Evolutionary conservation across 2,329 filamentous ascomycete species (phyloP).

Genomic region (Botrytis elliptica): DNA sequence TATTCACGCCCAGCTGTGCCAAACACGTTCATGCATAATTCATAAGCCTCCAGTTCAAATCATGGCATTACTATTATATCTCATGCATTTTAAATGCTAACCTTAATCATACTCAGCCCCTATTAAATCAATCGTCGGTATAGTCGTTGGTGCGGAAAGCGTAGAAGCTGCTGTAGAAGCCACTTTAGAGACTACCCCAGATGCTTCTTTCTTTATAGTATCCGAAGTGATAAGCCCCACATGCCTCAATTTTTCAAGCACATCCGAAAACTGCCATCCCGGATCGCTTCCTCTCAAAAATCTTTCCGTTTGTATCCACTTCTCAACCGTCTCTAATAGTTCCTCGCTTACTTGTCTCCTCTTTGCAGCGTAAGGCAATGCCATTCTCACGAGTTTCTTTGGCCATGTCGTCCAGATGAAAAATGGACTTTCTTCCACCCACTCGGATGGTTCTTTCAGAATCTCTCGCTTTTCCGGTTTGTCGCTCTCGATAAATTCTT

Average conservation of each 20-base stretch:
- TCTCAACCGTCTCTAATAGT: conserved; percentile 4
- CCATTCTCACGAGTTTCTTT: not conserved
- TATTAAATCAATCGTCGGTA: not conserved
- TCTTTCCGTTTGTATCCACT: not conserved
- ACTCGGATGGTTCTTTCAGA: not conserved
- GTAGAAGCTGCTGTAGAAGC: not conserved
- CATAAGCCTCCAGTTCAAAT: not conserved
- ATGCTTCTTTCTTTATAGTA: not conserved
- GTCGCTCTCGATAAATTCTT: not conserved
- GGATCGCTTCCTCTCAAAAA: not conserved
- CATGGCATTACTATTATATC: not conserved
- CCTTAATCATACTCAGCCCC: not conserved
- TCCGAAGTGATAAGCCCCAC: not conserved
- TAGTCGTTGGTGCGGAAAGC: not conserved
- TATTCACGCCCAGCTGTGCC: not conserved
- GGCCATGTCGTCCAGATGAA: not conserved
- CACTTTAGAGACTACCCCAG: not conserved
- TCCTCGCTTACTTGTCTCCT: conserved; percentile 1
- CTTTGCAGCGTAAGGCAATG: not conserved
- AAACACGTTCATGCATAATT: not conserved
- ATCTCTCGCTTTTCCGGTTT: not conserved
- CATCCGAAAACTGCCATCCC: not conserved
- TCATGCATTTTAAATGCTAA: not conserved
- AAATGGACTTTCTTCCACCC: not conserved
- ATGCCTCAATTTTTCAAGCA: not conserved